Evolutionary conservation across 768 basidiomycete species (phyloP).

Genomic region (Agrocybe pediades): DNA sequence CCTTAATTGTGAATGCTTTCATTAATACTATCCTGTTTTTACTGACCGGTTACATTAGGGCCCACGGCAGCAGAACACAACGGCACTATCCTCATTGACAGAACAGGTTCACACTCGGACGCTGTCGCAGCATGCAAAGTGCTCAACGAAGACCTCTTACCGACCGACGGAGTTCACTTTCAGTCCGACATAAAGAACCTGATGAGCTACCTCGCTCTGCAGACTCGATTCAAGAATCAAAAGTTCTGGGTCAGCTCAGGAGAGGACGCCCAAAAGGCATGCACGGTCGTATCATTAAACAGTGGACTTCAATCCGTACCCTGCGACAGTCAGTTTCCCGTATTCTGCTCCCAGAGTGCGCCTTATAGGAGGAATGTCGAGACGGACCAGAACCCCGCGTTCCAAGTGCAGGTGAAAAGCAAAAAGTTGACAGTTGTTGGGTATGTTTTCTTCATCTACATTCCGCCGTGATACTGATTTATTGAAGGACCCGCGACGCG

Average conservation of each 20-base stretch:
- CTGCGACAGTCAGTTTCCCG: slow-evolving; percentile 21
- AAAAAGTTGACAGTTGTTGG: slow-evolving; percentile 23
- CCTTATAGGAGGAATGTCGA: slow-evolving; percentile 26
- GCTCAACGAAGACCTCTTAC: slow-evolving; percentile 3
- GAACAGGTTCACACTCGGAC: neutral
- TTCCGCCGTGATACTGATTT: neutral
- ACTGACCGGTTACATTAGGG: neutral
- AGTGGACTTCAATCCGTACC: slow-evolving; percentile 13
- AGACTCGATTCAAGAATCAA: slow-evolving; percentile 4
- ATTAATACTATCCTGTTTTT: neutral
- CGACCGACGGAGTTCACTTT: slow-evolving; percentile 15
- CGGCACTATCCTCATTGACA: slow-evolving; percentile 7
- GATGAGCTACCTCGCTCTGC: slow-evolving; percentile 14
- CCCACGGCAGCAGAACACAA: slow-evolving; percentile 9
- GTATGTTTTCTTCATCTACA: slow-evolving; percentile 10
- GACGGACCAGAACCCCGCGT: slow-evolving; percentile 21
- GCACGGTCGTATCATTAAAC: slow-evolving; percentile 18
- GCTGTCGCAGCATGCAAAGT: slow-evolving; percentile 2
- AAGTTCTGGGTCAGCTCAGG: slow-evolving; percentile 20
- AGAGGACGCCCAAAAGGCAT: slow-evolving; percentile 7
- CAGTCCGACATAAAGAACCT: slow-evolving; percentile 16
- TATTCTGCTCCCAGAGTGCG: slow-evolving; percentile 31
- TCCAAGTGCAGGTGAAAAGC: slow-evolving; percentile 27
- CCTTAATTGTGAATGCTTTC: slow-evolving; percentile 3
- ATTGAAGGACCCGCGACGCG: slow-evolving; percentile 45